These are phyloP conservation scores for Pseudocercospora crystallina DNA, from an alignment of 2,329 filamentous ascomycete genomes.

Conservation along the genomic window DNA sequence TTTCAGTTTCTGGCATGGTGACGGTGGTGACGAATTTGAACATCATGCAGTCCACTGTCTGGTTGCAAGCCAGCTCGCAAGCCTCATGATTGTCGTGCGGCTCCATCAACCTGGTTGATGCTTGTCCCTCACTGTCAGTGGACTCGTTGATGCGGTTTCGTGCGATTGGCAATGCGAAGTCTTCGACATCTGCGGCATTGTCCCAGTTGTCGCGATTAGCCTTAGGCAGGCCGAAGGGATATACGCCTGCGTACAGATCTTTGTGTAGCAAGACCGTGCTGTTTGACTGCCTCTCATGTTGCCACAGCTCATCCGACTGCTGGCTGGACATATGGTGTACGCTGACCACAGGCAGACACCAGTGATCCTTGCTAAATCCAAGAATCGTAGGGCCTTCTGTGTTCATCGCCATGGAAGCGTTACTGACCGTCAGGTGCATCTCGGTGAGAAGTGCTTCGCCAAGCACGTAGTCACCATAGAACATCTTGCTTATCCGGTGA, in stretches of 20 bases:
- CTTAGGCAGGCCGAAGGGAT: constrained; percentile 5
- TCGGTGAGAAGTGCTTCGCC: constrained; percentile 25
- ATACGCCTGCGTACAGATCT: constrained; percentile 14
- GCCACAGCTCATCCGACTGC: constrained; percentile 17
- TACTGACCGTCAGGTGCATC: constrained; percentile 20
- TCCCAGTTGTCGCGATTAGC: constrained; percentile 16
- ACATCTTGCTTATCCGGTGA: constrained; percentile 13
- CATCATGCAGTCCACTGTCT: no score
- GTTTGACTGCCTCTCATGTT: constrained; percentile 12
- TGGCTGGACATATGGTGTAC: constrained; percentile 20
- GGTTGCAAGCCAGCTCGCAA: no score
- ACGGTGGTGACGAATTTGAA: no score
- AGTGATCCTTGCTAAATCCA: constrained; percentile 18
- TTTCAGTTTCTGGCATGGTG: no score
- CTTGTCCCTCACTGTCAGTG: no score
- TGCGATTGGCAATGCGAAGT: constrained; percentile 17
- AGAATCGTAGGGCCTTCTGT: constrained; percentile 17
- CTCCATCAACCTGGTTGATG: no score
- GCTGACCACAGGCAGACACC: constrained; percentile 27
- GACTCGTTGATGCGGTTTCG: no score
- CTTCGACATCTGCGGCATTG: constrained; percentile 16
- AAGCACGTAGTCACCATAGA: constrained; percentile 24
- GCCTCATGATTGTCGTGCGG: no score
- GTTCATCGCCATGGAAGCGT: constrained; percentile 21
- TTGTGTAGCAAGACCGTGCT: constrained; percentile 5